Evolutionary conservation across 2,329 filamentous ascomycete genomes (phyloP).

Genomic region (Colletotrichum sp.): DNA sequence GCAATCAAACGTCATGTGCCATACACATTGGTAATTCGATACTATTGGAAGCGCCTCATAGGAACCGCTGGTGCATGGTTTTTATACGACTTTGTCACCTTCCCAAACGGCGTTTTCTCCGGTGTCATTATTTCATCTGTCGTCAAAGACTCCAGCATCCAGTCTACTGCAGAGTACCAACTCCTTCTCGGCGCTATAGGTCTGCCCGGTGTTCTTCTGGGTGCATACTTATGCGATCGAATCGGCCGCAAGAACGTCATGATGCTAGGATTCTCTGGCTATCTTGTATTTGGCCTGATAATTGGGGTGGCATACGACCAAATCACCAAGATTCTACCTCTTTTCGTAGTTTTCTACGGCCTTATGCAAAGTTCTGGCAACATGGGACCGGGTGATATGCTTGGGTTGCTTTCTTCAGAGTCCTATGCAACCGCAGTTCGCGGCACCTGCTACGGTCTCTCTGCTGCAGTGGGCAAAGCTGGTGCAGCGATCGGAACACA

Average conservation of each 20-base stretch:
- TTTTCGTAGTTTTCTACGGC: constrained; percentile 58
- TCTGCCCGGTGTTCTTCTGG: constrained; percentile 54
- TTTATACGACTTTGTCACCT: constrained; percentile 54
- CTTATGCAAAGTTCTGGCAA: constrained; percentile 55
- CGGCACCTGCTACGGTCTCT: constrained; percentile 55
- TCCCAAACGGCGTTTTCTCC: constrained; percentile 52
- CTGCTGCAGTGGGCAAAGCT: constrained; percentile 54
- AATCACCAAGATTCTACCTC: constrained; percentile 51
- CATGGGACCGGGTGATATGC: constrained; percentile 55
- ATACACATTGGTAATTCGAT: constrained; percentile 52
- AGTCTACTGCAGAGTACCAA: constrained; percentile 51
- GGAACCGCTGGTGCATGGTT: constrained; percentile 63
- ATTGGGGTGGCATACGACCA: constrained; percentile 53
- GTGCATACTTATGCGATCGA: constrained; percentile 50
- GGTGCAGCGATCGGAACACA: constrained; percentile 57
- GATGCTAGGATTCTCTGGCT: constrained; percentile 55
- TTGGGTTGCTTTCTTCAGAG: constrained; percentile 55
- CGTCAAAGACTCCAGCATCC: constrained; percentile 39
- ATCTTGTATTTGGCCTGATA: constrained; percentile 55
- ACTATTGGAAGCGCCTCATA: constrained; percentile 59
- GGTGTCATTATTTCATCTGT: constrained; percentile 46
- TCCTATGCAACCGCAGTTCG: constrained; percentile 56
- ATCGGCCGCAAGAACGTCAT: constrained; percentile 55
- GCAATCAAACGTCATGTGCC: constrained; percentile 58
- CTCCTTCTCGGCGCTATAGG: constrained; percentile 48